Evolutionary conservation across 2,329 filamentous ascomycete species (phyloP), one percentile per base, ranked within the genome.

Genomic region (Orbilia blumenaviensis): DNA sequence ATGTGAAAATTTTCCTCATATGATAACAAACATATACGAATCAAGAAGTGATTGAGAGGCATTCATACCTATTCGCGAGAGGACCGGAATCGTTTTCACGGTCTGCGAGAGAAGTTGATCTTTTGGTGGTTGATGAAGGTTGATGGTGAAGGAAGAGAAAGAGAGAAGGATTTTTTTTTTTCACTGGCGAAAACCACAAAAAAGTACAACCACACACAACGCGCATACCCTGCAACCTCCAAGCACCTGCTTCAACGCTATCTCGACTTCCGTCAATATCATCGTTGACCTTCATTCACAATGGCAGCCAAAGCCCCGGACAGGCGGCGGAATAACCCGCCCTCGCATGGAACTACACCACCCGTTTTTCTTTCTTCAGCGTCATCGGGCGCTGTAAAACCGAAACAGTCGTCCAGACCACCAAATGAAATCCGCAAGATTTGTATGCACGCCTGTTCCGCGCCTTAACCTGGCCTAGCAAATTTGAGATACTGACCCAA

Each of bases 241-340:
- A 27, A 21, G 36, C 36, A 58, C 63, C 36, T 58, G 36, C 36
- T 44, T 12, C 27, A 58, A 48, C 38, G 42, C 52, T 50, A 38
- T 48, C 52, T 66, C 67, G 46, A 58, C 25, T 21, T 38, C 21
- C 56, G 42, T 50, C 42, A 38, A 9, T 52, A 46, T 18, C 48
- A 29, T 52, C 44, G 14, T 12, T 23, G 12, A 3, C 6, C 36
- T 44, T 46, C 63, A 25, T 34, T 50, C 23, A 58, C 52, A 66
- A 77, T 77, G 73, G 66, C 73, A 16, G 61, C 66, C 25, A 76
- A 61, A 61, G 66, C 67, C 14, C 73, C 91, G 68, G 95, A 99
- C 83, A 89, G 94, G 83, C 90, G 94, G 84, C 89, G 95, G 80
- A 89, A 97, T 79, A 98, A 98, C 84, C 93, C 93, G 3, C 95